These are phyloP conservation scores for Cutaneotrichosporon spelunceum DNA, from an alignment of 1,284 basidiomycete species.

Conservation along the genomic window DNA sequence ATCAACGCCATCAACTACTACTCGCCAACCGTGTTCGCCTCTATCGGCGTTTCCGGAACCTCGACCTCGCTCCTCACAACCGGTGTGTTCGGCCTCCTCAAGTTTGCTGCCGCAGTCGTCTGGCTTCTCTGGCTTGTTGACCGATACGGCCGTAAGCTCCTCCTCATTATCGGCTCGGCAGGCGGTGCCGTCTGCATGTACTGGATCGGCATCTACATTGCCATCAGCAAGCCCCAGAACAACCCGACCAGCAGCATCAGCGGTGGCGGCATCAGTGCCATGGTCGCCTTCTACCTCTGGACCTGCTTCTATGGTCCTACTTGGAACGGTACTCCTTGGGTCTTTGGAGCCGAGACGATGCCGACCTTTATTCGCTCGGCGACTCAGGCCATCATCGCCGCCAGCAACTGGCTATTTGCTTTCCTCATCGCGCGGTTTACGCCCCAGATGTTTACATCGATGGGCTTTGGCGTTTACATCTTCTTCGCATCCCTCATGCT, in stretches of 20 bases:
- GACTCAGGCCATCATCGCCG: constrained; percentile 42
- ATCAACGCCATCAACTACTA: constrained; percentile 33
- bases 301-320: constrained; percentile 38
- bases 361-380: constrained; percentile 45
- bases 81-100: constrained; percentile 52
- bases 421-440: constrained; percentile 39
- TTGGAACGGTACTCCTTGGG: constrained; percentile 47
- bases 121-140: constrained; percentile 42
- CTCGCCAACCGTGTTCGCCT: constrained; percentile 44
- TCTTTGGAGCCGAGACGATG: constrained; percentile 48
- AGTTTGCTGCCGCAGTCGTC: constrained; percentile 31
- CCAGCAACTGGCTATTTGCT: constrained; percentile 49
- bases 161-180: constrained; percentile 18
- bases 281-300: constrained; percentile 49
- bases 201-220: constrained; percentile 36
- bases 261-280: constrained; percentile 35
- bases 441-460: constrained; percentile 34
- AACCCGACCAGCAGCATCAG: constrained; percentile 27
- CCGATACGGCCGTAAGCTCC: constrained; percentile 36
- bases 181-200: constrained; percentile 31
- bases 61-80: constrained; percentile 39
- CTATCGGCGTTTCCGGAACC: constrained; percentile 47
- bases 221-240: constrained; percentile 29
- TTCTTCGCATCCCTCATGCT: constrained; percentile 48
- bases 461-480: constrained; percentile 46